Conservation (phyloP, 2,329 filamentous ascomycete species). For the Tolypocladium tundrense region DNA sequence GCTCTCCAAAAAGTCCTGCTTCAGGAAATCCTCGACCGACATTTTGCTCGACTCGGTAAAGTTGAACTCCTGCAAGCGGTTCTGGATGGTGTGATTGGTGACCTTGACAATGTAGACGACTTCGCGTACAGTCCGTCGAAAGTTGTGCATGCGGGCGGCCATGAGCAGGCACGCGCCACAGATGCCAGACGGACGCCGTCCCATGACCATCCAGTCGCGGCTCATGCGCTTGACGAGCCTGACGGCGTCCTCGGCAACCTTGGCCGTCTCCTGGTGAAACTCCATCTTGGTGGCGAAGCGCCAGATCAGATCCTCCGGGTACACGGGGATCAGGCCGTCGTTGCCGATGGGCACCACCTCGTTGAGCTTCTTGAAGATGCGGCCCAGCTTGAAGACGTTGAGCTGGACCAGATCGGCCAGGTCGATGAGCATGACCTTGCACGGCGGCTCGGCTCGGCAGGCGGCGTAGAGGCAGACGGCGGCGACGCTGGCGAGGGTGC, state of each 20-base stretch:
- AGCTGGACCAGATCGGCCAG: slow-evolving; percentile 74
- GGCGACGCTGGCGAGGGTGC: slow-evolving; percentile 73
- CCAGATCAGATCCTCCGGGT: slow-evolving; percentile 83
- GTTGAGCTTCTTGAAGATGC: slow-evolving; percentile 76
- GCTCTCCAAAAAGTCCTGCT: slow-evolving; percentile 61
- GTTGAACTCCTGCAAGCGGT: slow-evolving; percentile 86
- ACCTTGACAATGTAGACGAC: slow-evolving; percentile 98
- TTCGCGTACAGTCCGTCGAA: slow-evolving; percentile 81
- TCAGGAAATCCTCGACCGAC: slow-evolving; percentile 78
- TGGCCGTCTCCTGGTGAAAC: slow-evolving; percentile 71
- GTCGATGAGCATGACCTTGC: slow-evolving; percentile 89
- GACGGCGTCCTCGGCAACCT: slow-evolving; percentile 80
- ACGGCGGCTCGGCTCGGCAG: slow-evolving; percentile 67
- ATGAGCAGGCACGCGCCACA: slow-evolving; percentile 92
- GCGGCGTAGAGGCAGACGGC: slow-evolving; percentile 88
- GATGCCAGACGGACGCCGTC: slow-evolving; percentile 83
- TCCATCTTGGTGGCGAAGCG: slow-evolving; percentile 88
- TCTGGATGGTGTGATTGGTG: slow-evolving; percentile 84
- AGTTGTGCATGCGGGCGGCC: slow-evolving; percentile 97
- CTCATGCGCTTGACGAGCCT: slow-evolving; percentile 88
- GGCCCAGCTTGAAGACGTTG: slow-evolving; percentile 87
- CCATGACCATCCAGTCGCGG: slow-evolving; percentile 93
- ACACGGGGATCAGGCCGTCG: slow-evolving; percentile 55
- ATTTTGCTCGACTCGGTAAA: slow-evolving; percentile 74
- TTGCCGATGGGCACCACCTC: slow-evolving; percentile 62